Evolutionary conservation across 495 filamentous ascomycete genomes (phyloP), one percentile per base, ranked within the genome.

Genomic region (Penicillium goetzii): DNA sequence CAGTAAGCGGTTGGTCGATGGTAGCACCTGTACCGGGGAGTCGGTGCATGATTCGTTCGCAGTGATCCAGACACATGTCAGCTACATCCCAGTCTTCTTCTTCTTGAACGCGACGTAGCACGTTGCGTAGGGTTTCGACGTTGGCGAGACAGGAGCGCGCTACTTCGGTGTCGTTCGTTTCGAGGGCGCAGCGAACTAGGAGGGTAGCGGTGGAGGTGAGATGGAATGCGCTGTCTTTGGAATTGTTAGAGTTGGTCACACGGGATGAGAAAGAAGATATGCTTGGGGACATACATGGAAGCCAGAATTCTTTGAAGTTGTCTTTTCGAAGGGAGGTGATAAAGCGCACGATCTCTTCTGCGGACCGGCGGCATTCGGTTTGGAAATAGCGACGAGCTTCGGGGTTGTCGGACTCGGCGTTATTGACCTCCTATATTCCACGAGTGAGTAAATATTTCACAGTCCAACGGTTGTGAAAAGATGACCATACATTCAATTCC

Each of bases 31-130:
- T 74, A 14, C 74, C 71, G 6, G 77, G 77, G 25, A 81, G 75
- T 43, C 77, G 67, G 71, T 75, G 76, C 65, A 81, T 77, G 63
- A 82, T 77, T 19, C 75, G 73, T 41, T 82, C 78, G 65, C 81
- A 83, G 64, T 84, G 79, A 41, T 84, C 83, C 19, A 85, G 71
- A 54, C 83, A 85, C 75, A 83, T 81, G 54, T 81, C 78, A 10
- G 81, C 83, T 3, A 84, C 74, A 59, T 85, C 83, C 81, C 81
- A 85, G 66, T 82, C 81, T 63, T 84, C 78, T 60, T 83, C 75
- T 59, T 85, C 80, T 15, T 74, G 74, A 17, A 83, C 80, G n/a
- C 78, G 77, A 26, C 80, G 80, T 7, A 85, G 73, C 47, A 81
- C 75, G 5, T 67, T 64, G 38, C 76, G 78, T 34, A 82, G 70